These are phyloP conservation scores for Raffaelea arxii DNA, from an alignment of 2,329 filamentous ascomycete genomes.

Conservation along the genomic window DNA sequence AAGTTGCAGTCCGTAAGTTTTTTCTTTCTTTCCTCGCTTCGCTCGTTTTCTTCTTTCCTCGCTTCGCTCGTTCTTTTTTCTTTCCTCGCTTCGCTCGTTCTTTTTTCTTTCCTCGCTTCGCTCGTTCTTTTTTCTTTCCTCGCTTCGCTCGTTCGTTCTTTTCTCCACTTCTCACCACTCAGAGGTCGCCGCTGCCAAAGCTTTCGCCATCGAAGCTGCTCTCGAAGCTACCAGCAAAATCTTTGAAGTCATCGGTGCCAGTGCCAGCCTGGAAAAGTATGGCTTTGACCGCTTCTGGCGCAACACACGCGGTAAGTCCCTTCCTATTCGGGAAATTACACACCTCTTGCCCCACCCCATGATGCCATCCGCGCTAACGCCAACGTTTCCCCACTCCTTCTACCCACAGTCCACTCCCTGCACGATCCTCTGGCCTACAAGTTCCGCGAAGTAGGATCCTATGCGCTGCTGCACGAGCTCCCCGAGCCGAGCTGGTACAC, in stretches of 20 bases:
- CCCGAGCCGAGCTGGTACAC: not conserved
- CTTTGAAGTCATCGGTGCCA: not conserved
- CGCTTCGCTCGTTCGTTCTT: not conserved
- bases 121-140: not conserved
- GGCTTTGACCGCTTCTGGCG: not conserved
- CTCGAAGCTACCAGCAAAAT: not conserved
- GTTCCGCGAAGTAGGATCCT: not conserved
- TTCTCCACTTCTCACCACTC: not conserved
- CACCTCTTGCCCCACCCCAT: too few relatives aligned
- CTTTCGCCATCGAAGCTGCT: not conserved
- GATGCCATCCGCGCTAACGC: not conserved
- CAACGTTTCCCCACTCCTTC: too few relatives aligned
- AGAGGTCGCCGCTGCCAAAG: not conserved
- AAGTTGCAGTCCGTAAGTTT: not conserved
- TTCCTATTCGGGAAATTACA: too few relatives aligned
- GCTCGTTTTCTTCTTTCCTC: not conserved
- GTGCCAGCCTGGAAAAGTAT: not conserved
- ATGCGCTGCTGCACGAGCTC: not conserved
- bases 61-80: not conserved
- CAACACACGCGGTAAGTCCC: not conserved
- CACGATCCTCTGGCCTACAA: not conserved
- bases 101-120: not conserved
- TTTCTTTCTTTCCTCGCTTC: not conserved
- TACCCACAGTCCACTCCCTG: not conserved
- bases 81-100: not conserved